phyloP scores from a whole-genome alignment of 2,329 filamentous ascomycete genomes.

The Grosmannia huntii region DNA sequence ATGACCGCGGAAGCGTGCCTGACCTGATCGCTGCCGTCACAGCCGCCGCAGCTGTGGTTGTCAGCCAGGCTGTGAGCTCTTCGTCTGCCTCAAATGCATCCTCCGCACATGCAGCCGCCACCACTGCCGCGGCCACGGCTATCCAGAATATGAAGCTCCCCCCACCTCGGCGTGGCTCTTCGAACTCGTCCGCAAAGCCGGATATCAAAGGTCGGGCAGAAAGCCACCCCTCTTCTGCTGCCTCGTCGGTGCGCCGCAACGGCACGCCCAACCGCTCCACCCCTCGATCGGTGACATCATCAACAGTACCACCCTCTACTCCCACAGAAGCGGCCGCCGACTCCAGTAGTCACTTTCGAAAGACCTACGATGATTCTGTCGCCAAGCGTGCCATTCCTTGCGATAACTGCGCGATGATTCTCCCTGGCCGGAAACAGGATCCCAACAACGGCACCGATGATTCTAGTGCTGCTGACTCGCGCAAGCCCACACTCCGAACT shows the following conservation, averaged over 20 bases:
- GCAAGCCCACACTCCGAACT: conserved; percentile 46
- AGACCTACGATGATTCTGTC: conserved; percentile 53
- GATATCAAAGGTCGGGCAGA: conserved; percentile 7
- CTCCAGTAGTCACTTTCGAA: conserved; percentile 38
- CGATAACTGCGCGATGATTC: conserved; percentile 55
- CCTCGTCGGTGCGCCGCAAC: neutral
- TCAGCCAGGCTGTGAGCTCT: neutral
- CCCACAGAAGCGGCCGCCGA: conserved; percentile 23
- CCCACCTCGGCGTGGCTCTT: neutral
- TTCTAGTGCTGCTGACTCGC: conserved; percentile 19
- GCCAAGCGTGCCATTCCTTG: conserved; percentile 51
- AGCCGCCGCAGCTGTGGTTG: conserved; percentile 22
- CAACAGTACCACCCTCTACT: conserved; percentile 19
- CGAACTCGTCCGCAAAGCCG: neutral
- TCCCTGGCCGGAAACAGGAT: conserved; percentile 26
- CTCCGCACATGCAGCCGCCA: conserved; percentile 20
- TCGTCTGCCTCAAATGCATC: neutral
- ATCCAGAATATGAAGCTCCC: conserved; percentile 35
- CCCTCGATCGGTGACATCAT: conserved; percentile 12
- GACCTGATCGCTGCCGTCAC: conserved; percentile 22
- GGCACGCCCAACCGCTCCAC: neutral
- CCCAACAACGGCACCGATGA: too few species aligned
- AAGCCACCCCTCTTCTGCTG: neutral
- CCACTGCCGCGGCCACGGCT: conserved; percentile 29
- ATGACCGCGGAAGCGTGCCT: conserved; percentile 27